Evolutionary conservation across 352 stramenopile species (phyloP).

Genomic region (Phytophthora fragariaefolia): DNA sequence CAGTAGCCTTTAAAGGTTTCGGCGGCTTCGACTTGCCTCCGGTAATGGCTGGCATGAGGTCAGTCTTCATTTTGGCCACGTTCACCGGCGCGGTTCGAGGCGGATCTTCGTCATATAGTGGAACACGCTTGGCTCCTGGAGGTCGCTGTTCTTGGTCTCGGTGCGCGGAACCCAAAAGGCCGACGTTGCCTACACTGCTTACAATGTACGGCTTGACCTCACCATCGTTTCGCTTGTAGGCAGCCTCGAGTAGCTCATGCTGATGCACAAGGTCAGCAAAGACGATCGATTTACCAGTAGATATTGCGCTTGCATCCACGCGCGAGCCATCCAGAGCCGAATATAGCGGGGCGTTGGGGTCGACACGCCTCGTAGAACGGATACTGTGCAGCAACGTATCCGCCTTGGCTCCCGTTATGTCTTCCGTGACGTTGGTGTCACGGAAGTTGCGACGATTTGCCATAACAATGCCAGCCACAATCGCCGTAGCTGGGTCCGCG

Average conservation of each 20-base stretch:
- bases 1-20: conserved; percentile 13
- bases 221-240: conserved; percentile 11
- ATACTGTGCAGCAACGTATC: conserved; percentile 77
- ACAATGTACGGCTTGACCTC: conserved; percentile 50
- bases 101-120: conserved; percentile 24
- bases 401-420: conserved; percentile 68
- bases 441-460: conserved; percentile 64
- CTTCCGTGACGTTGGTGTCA: conserved; percentile 60
- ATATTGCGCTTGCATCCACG: conserved; percentile 73
- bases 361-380: conserved; percentile 64
- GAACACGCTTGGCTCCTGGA: conserved; percentile 17
- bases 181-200: conserved; percentile 65
- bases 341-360: conserved; percentile 73
- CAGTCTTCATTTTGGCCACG: conserved; percentile 33
- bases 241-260: conserved; percentile 45
- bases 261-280: conserved; percentile 63
- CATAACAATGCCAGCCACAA: conserved; percentile 71
- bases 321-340: conserved; percentile 59
- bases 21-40: conserved; percentile 5
- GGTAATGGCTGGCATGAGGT: conserved; percentile 30
- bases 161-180: conserved; percentile 34
- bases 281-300: conserved; percentile 72
- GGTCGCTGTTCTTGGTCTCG: conserved; percentile 39
- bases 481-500: conserved; percentile 48
- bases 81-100: conserved; percentile 22